These are phyloP conservation scores for Peronospora belbahrii DNA, from an alignment of 352 stramenopile species.

Conservation along the genomic window DNA sequence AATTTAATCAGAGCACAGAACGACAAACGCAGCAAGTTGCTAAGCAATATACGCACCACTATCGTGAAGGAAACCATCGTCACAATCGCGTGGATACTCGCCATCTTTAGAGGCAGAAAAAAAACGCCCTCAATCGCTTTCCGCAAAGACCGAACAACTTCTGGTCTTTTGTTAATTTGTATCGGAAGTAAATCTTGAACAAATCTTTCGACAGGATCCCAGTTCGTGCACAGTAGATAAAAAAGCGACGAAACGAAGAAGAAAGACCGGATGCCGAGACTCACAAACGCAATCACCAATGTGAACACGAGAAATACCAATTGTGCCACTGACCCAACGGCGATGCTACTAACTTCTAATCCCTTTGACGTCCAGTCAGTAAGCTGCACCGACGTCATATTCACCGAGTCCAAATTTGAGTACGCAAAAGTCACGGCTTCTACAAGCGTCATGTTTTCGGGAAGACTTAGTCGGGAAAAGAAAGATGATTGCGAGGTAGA, in stretches of 20 bases:
- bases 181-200: slow-evolving; percentile 74
- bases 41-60: slow-evolving; percentile 43
- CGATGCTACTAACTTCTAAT: slow-evolving; percentile 76
- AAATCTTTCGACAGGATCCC: slow-evolving; percentile 81
- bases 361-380: slow-evolving; percentile 81
- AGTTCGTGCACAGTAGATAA: slow-evolving; percentile 81
- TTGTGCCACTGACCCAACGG: slow-evolving; percentile 74
- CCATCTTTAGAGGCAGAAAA: slow-evolving; percentile 85
- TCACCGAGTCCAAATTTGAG: slow-evolving; percentile 79
- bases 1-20: background rate
- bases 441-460: slow-evolving; percentile 78
- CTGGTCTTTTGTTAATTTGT: slow-evolving; percentile 57
- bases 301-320: slow-evolving; percentile 71
- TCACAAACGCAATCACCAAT: slow-evolving; percentile 79
- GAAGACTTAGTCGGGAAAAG: slow-evolving; percentile 47
- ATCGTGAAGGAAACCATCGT: slow-evolving; percentile 82
- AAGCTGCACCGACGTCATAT: slow-evolving; percentile 79
- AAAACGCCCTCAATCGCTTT: slow-evolving; percentile 84
- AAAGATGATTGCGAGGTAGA: slow-evolving; percentile 36
- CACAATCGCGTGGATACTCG: slow-evolving; percentile 82
- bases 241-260: slow-evolving; percentile 87
- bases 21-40: background rate
- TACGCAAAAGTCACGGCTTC: slow-evolving; percentile 70
- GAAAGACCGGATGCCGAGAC: slow-evolving; percentile 74
- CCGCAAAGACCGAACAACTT: slow-evolving; percentile 59